Evolutionary conservation across 2,329 filamentous ascomycete genomes (phyloP), one percentile per base, ranked within the genome.

Genomic region (Pleurostoma richardsiae): DNA sequence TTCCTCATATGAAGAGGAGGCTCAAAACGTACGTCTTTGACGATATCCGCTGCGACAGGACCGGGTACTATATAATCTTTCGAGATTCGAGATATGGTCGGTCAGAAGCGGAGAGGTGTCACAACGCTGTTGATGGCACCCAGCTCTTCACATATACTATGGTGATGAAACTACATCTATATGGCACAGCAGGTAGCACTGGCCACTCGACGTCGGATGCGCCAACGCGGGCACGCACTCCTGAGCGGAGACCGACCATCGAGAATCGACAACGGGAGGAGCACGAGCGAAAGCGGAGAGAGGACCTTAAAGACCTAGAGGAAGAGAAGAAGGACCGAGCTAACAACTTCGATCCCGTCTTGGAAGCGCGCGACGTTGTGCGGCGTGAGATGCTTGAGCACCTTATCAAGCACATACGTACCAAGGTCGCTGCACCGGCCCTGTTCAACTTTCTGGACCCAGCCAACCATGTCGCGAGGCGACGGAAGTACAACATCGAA

Each of bases 41-140:
- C 53, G 84, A 90, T 43, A 86, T 99, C 44, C 81, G 90, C 31
- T 82, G 88, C 49, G 94, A 99, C 63, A 82, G 82, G 49, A 86
- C 83, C 1, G 94, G 94, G 1, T 99, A 96, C 65, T 97, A 89
- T 62, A 82, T 97, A 44, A 74, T 90, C n/a, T 99, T 99, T 59
- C 82, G 88, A 43, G 86, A 92, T 57, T 88, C 83, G 2, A 79
- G 80, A 46, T 74, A 77, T 6, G 92, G 92, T 3, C 85, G 90
- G 57, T 76, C 84, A 46, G 90, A 96, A 66, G 85, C 90, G 1
- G 85, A 88, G 55, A 79, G 87, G 51, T 96, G 91, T 62, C 91
- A 82, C 64, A 77, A 81, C 45, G 79, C 84, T 44, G 90, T 88
- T 54, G 85, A 96, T 62, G 85, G 87, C 62, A 85, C 86, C 40